A percentile compares a stretch with the other conserved stretches of the same genome.
Evolutionary conservation across 1,284 basidiomycete species (phyloP).

Genomic region (Earliella scabrosa): DNA sequence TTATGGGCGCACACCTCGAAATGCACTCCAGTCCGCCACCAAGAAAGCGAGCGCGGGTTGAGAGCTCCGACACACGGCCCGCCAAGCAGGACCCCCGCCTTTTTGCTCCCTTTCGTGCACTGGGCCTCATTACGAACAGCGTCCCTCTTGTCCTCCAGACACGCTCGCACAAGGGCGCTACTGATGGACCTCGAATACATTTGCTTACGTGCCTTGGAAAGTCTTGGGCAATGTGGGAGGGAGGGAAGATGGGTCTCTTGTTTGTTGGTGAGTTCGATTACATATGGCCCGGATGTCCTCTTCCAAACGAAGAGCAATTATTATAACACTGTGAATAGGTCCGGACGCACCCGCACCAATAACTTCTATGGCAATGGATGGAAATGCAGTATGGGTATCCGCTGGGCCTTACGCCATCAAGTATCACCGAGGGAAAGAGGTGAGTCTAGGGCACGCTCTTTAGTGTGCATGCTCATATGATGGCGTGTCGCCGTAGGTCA

Average conservation of each 20-base stretch:
- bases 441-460: conserved; percentile 36
- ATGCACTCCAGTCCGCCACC: conserved; percentile 30
- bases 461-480: conserved; percentile 11
- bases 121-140: conserved; percentile 92
- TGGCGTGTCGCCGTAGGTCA: conserved; percentile 43
- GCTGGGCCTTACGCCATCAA: conserved; percentile 76
- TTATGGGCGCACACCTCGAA: conserved; percentile 31
- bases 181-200: conserved; percentile 81
- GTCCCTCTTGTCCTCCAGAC: conserved; percentile 91
- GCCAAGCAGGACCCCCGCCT: conserved; percentile 53
- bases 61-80: conserved; percentile 30
- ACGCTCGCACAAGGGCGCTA: conserved; percentile 85
- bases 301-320: too few relatives aligned
- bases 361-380: conserved; percentile 79
- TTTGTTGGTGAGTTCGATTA: conserved; percentile 80
- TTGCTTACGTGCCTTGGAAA: conserved; percentile 89
- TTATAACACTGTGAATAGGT: conserved; percentile 49
- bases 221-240: conserved; percentile 97
- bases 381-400: conserved; percentile 86
- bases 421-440: conserved; percentile 89
- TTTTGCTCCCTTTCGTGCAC: conserved; percentile 94
- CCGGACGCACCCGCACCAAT: conserved; percentile 80
- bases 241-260: conserved; percentile 88
- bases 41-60: conserved; percentile 37
- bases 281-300: neutral